phyloP scores from a whole-genome alignment of 108 stramenopile species.

The Discostella pseudostelligera region DNA sequence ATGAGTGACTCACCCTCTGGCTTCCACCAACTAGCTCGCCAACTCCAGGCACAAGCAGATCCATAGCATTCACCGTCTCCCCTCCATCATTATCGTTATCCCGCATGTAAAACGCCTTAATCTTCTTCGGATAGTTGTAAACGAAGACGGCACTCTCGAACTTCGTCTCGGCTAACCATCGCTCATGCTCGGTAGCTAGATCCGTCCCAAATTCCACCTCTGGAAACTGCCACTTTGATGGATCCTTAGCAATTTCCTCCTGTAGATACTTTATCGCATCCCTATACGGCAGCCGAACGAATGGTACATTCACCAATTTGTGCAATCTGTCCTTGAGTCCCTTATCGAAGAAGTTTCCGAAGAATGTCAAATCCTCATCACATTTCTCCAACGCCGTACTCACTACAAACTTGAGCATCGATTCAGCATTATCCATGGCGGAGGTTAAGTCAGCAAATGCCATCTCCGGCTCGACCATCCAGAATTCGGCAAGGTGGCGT shows the following conservation, averaged over 20 bases:
- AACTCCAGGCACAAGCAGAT: conserved; percentile 97
- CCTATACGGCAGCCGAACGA: conserved; percentile 86
- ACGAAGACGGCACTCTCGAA: conserved; percentile 94
- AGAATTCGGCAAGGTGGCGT: conserved; percentile 96
- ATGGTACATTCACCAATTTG: conserved; percentile 78
- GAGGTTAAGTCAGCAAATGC: conserved; percentile 91
- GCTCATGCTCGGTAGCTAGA: conserved; percentile 96
- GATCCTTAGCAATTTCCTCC: conserved; percentile 95
- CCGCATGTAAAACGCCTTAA: conserved; percentile 99
- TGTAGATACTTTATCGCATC: conserved; percentile 90
- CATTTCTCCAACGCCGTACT: conserved; percentile 78
- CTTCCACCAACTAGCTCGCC: conserved; percentile 99
- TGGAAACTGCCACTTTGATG: conserved; percentile 93
- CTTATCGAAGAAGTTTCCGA: conserved; percentile 93
- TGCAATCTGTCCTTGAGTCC: conserved; percentile 67
- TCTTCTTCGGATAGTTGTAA: conserved; percentile 95
- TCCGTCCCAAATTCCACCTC: conserved; percentile 98
- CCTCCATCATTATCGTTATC: conserved; percentile 95
- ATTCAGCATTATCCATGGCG: conserved; percentile 98
- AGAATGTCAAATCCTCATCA: conserved; percentile 89
- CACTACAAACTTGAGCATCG: conserved; percentile 89
- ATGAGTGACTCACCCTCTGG: conserved; percentile 68
- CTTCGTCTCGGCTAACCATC: conserved; percentile 95
- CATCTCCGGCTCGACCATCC: conserved; percentile 99
- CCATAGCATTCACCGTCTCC: conserved; percentile 98